These are phyloP conservation scores for Meyerozyma smithsonii DNA, from an alignment of 1,139 yeast genomes.

Conservation along the genomic window DNA sequence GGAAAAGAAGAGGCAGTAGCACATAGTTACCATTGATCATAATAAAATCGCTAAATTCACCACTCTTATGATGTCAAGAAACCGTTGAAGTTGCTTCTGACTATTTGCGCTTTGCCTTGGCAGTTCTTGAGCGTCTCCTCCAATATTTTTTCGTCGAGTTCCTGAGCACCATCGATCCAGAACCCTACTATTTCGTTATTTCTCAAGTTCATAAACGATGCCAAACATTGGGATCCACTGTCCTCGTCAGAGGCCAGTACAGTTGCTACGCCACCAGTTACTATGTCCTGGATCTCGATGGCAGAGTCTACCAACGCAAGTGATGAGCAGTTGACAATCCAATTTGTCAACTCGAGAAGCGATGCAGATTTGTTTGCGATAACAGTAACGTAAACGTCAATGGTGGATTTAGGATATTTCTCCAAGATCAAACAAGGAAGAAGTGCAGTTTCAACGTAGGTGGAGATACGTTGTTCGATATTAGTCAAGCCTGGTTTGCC, in stretches of 20 bases:
- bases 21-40: neutral
- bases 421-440: conserved; percentile 60
- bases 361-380: conserved; percentile 29
- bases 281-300: conserved; percentile 72
- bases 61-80: conserved; percentile 14
- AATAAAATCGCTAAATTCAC: neutral
- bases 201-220: conserved; percentile 50
- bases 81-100: conserved; percentile 46
- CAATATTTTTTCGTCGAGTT: conserved; percentile 23
- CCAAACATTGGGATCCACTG: conserved; percentile 28
- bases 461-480: conserved; percentile 47
- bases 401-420: conserved; percentile 84
- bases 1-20: conserved; percentile 14
- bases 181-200: conserved; percentile 52
- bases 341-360: conserved; percentile 35
- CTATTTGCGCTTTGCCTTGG: conserved; percentile 33
- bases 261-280: conserved; percentile 62
- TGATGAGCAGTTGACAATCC: conserved; percentile 57
- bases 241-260: conserved; percentile 14
- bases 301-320: conserved; percentile 82
- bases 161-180: conserved; percentile 45
- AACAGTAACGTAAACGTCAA: conserved; percentile 72
- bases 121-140: conserved; percentile 36
- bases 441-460: conserved; percentile 55
- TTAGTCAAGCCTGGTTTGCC: conserved; percentile 37